Evolutionary conservation across 176 grass and related monocot genomes (phyloP).

Genomic region (Triticum aestivum): DNA sequence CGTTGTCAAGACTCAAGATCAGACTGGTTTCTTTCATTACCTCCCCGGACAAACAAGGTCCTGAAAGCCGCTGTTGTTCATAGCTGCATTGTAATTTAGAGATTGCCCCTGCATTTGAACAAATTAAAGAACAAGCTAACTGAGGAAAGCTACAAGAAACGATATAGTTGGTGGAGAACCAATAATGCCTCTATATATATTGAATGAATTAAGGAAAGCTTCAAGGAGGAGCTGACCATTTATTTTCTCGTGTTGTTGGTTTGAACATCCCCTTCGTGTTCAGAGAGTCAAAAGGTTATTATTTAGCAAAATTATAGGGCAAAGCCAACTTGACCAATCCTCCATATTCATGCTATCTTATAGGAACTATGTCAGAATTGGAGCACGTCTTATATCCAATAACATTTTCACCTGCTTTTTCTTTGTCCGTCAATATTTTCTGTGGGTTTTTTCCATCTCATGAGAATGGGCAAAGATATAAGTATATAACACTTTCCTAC

Average conservation of each 20-base stretch:
- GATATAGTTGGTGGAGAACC: not conserved
- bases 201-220: not conserved
- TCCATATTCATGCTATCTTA: not conserved
- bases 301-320: not conserved
- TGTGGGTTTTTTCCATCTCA: not conserved
- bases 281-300: not conserved
- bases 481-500: not conserved
- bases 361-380: no score
- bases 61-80: not conserved
- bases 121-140: no score
- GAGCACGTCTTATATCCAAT: no score
- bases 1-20: not conserved
- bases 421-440: not conserved
- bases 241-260: not conserved
- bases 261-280: not conserved
- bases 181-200: no score
- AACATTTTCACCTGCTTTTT: no score
- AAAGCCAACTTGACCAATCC: not conserved
- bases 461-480: not conserved
- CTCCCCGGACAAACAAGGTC: not conserved
- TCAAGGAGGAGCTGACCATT: not conserved
- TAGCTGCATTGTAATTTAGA: not conserved
- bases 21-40: not conserved
- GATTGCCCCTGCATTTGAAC: constrained; percentile 44
- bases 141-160: not conserved